Base-by-base conservation (phyloP, 1,284 basidiomycete genomes). In the Salmacisia buchloeana region DNA sequence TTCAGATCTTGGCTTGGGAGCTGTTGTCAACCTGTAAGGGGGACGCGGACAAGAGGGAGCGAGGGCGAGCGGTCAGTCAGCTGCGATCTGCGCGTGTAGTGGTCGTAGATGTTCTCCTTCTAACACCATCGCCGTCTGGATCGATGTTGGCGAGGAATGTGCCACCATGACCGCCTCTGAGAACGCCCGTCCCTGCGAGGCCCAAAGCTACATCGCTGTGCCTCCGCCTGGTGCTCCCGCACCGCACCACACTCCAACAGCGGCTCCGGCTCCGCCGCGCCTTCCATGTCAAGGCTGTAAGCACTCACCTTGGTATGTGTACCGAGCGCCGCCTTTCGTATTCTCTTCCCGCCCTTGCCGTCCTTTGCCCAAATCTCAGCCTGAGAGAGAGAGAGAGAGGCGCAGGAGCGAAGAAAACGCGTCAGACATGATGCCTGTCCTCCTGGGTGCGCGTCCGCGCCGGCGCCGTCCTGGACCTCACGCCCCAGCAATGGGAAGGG, bases 351-450 rank as follows among this genome's bases (percentile, higher is more conserved):
- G 34, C 69, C 71, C 21, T 58, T 63, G 15, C 67, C 43, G 36
- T 70, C 54, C 6, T 72, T 69, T 35, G 68, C 34, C 66, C 67
- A 78, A 21, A 78, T 69, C 38, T 77, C 69, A 21, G 54, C 58
- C 49, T 58, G 23, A 2, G 18, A 21, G 9, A 27, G 9, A 10
- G 2, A 9, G 15, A 58, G 33, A 59, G n/a, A 12, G 29, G 43
- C 21, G 13, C 43, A 46, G 43, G 15, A 4, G 39, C 9, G 3
- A 15, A 46, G 9, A n/a, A n/a, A n/a, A n/a, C n/a, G n/a, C n/a
- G n/a, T n/a, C n/a, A n/a, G n/a, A n/a, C n/a, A n/a, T n/a, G n/a
- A n/a, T n/a, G n/a, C n/a, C n/a, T 21, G 21, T 12, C 10, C 41
- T 45, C 12, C 41, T 9, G 18, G 36, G 9, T 18, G 9, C 36